phyloP scores from a whole-genome alignment of 176 grass and related monocot species.

The Aegilops umbellulata region DNA sequence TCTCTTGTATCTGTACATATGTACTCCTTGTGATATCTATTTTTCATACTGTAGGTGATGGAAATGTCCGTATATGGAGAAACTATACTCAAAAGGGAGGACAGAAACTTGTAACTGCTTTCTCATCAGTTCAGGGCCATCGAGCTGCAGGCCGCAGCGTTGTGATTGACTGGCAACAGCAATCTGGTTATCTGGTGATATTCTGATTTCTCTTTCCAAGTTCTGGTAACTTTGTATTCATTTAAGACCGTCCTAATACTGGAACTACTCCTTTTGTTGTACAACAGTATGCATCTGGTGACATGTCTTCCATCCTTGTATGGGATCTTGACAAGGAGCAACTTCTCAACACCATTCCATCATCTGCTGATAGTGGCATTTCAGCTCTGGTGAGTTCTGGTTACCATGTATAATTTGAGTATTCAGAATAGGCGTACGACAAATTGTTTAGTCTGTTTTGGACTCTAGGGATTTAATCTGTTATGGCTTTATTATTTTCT shows the following conservation, averaged over 20 bases:
- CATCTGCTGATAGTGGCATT: slow-evolving; percentile 62
- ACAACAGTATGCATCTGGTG: slow-evolving; percentile 82
- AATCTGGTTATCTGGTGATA: slow-evolving; percentile 89
- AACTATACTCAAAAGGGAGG: slow-evolving; percentile 67
- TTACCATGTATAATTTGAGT: slow-evolving; percentile 20
- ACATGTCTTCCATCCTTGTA: slow-evolving; percentile 64
- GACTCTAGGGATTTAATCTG: not conserved
- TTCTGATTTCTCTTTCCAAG: not conserved
- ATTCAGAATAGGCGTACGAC: not conserved
- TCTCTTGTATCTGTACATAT: slow-evolving; percentile 7
- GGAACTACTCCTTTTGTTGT: slow-evolving; percentile 21
- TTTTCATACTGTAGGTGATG: slow-evolving; percentile 65
- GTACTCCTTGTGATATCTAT: slow-evolving; percentile 16
- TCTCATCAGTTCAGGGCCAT: slow-evolving; percentile 79
- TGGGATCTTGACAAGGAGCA: slow-evolving; percentile 99
- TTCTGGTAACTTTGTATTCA: not conserved
- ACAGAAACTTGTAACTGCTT: slow-evolving; percentile 93
- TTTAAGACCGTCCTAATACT: slow-evolving; percentile 28
- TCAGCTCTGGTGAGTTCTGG: slow-evolving; percentile 71
- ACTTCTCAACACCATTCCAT: slow-evolving; percentile 63
- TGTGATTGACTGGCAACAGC: slow-evolving; percentile 94
- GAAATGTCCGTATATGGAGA: slow-evolving; percentile 95
- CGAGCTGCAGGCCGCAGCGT: slow-evolving; percentile 50
- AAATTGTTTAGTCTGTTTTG: slow-evolving; percentile 23
- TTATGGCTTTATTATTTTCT: slow-evolving; percentile 14